These are phyloP conservation scores for Sanghuangporus weigelae DNA, from an alignment of 1,284 basidiomycete species.

Conservation along the genomic window DNA sequence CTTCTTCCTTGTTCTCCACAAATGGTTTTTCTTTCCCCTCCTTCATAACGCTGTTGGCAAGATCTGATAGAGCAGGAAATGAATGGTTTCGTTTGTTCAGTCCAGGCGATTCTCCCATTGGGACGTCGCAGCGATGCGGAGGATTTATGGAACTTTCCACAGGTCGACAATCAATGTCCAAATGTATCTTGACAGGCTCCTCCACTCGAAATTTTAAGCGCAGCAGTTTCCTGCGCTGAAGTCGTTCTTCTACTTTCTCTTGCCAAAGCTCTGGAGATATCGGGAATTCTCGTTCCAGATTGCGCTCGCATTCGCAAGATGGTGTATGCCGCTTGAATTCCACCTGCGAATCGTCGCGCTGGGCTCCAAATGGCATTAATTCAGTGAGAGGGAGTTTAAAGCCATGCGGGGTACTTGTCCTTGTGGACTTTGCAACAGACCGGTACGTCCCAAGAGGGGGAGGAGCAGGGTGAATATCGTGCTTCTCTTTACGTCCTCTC, in stretches of 20 bases:
- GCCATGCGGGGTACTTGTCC: neutral
- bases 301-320: neutral
- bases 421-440: constrained; percentile 1
- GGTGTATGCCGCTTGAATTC: neutral
- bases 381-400: neutral
- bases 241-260: constrained; percentile 4
- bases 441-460: constrained; percentile 15
- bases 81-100: neutral
- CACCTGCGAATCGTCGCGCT: neutral
- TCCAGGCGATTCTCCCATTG: neutral
- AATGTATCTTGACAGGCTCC: neutral
- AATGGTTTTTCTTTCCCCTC: neutral
- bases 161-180: constrained; percentile 13
- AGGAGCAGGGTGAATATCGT: neutral
- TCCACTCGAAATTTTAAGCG: neutral
- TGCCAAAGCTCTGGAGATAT: constrained; percentile 9
- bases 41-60: neutral
- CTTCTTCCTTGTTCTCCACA: neutral
- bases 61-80: neutral
- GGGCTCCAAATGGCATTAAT: neutral
- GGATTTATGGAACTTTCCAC: constrained; percentile 6
- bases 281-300: neutral
- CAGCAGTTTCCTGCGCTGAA: neutral
- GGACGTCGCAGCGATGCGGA: neutral
- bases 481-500: neutral